phyloP scores from a whole-genome alignment of 768 basidiomycete species.

The Pulveroboletus sp. region DNA sequence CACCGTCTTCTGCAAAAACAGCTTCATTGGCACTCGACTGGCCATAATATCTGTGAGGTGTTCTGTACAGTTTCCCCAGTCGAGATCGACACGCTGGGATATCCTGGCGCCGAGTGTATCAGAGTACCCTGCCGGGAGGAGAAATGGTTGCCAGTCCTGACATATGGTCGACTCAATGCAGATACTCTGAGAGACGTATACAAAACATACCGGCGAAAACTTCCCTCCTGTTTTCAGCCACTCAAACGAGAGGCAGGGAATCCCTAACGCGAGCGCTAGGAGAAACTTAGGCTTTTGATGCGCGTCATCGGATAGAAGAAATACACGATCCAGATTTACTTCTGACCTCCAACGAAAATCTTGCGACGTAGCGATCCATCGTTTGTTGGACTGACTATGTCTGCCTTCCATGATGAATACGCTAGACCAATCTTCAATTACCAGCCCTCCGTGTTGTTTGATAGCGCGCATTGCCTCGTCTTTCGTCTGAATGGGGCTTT shows the following conservation, averaged over 20 bases:
- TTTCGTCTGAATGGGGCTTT: constrained; percentile 37
- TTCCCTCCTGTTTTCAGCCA: constrained; percentile 40
- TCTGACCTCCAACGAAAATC: constrained; percentile 44
- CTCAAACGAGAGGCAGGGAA: constrained; percentile 66
- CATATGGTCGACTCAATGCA: constrained; percentile 14
- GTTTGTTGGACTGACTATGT: constrained; percentile 37
- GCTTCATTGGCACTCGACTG: constrained; percentile 51
- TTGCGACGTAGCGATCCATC: constrained; percentile 48
- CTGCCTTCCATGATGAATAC: constrained; percentile 55
- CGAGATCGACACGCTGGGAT: constrained; percentile 45
- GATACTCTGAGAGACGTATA: neutral
- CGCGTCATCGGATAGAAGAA: constrained; percentile 61
- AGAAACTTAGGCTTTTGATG: constrained; percentile 77
- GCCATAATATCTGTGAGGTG: constrained; percentile 56
- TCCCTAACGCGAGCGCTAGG: constrained; percentile 76
- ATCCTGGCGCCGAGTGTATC: constrained; percentile 36
- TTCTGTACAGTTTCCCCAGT: constrained; percentile 47
- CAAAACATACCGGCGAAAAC: constrained; percentile 27
- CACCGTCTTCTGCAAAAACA: constrained; percentile 51
- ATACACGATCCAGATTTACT: constrained; percentile 43
- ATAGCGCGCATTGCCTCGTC: constrained; percentile 41
- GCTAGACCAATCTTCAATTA: constrained; percentile 59
- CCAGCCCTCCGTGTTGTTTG: constrained; percentile 46
- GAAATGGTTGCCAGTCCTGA: constrained; percentile 58
- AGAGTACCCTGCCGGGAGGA: constrained; percentile 50